Evolutionary conservation across 2,329 filamentous ascomycete genomes (phyloP), one percentile per base, ranked within the genome.

Genomic region (Hymenoscyphus repandus): DNA sequence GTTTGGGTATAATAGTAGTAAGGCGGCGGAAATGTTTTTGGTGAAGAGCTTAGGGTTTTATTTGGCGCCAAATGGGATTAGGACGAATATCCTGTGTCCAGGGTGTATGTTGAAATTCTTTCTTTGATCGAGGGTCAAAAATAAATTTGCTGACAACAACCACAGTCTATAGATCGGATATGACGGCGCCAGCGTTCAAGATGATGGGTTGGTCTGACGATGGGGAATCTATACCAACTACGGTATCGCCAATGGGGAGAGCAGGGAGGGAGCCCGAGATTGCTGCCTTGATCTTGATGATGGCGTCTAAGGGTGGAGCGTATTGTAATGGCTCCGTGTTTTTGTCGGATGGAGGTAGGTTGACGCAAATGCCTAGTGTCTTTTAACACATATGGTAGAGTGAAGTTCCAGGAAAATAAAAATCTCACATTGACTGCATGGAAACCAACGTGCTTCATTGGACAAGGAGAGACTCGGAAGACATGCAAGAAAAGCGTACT

Each of bases 1-100:
- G 37, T 91, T 84, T 66, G 81, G 82, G 0, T 92, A 92, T 65
- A 87, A 86, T 17, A 79, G 86, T n/a, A 83, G 80, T 53, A 92
- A 92, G 69, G 86, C 83, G 1, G 87, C 81, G 0, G 82, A 83
- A 0, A 84, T 85, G 11, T 83, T 89, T 54, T 68, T 89, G 32
- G 82, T 82, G 6, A 89, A 88, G 68, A 78, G 86, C 63, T 74
- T 90, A 65, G 79, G 79, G 7, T 75, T 78, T 11, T 77, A 83
- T 61, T 74, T 89, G 56, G 75, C 78, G 30, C 78, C 79, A 56
- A 79, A 80, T 58, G 72, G 76, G 6, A 76, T 91, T 22, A 70
- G 83, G 43, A 77, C 17, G 13, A 55, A 55, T 39, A 37, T 55
- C 18, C 46, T 57, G 36, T 45, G 42, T 1, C 54, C 55, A 1